Evolutionary conservation across 2,329 filamentous ascomycete genomes (phyloP).

Genomic region (Aspergillus uvarum): DNA sequence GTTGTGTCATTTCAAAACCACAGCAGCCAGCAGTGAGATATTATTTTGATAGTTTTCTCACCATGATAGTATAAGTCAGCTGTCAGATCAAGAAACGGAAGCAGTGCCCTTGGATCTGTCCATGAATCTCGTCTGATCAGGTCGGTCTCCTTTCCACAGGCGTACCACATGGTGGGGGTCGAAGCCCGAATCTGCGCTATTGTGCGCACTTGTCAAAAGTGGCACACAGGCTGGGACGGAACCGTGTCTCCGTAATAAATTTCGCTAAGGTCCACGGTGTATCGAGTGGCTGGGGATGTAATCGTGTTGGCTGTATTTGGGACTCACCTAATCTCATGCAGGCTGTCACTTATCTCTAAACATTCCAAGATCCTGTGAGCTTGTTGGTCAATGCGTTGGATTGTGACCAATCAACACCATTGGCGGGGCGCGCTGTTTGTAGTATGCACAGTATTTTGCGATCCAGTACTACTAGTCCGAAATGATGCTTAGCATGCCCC

Average conservation of each 20-base stretch:
- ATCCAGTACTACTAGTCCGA: not conserved
- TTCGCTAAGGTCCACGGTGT: not conserved
- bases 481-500: not conserved
- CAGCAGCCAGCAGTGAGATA: no score
- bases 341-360: not conserved
- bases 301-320: not conserved
- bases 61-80: no score
- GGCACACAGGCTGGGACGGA: not conserved
- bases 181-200: no score
- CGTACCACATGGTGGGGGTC: no score
- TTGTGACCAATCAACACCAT: not conserved
- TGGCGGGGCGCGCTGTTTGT: not conserved
- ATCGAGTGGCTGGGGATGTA: not conserved
- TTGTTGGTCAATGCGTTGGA: conserved; percentile 8
- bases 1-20: no score
- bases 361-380: not conserved
- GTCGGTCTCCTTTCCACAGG: no score
- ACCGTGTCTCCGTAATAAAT: not conserved
- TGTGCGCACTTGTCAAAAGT: no score
- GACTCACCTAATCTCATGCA: not conserved
- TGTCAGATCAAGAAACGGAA: no score
- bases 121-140: no score
- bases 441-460: not conserved
- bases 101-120: no score
- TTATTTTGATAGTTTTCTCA: no score